These are phyloP conservation scores for Chaetomium tenue DNA, from an alignment of 495 filamentous ascomycete genomes.

Conservation along the genomic window DNA sequence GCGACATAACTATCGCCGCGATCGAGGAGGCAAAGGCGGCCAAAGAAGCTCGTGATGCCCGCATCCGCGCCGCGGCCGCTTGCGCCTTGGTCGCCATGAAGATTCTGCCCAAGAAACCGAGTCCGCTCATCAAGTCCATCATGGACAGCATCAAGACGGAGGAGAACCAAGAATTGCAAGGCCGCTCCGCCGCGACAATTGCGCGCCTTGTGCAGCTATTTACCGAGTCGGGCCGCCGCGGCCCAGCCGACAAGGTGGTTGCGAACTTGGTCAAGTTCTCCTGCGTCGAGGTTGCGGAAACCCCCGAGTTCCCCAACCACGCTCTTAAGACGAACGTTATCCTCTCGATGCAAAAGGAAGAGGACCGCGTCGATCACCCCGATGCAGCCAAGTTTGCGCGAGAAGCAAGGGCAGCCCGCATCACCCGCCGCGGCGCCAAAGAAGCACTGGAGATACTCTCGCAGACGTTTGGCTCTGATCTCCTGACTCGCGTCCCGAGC, in stretches of 20 bases:
- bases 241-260: constrained; percentile 89
- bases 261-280: constrained; percentile 93
- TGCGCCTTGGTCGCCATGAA: constrained; percentile 83
- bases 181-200: constrained; percentile 79
- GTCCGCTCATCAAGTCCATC: constrained; percentile 84
- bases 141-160: constrained; percentile 98
- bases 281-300: constrained; percentile 94
- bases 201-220: constrained; percentile 83
- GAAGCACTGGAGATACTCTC: constrained; percentile 89
- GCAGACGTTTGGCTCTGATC: constrained; percentile 67
- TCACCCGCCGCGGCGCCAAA: constrained; percentile 89
- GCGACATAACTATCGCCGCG: constrained; percentile 61
- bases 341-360: constrained; percentile 90
- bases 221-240: constrained; percentile 67
- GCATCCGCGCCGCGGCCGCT: constrained; percentile 82
- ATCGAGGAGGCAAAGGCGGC: constrained; percentile 74
- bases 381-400: constrained; percentile 85
- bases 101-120: constrained; percentile 85
- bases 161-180: constrained; percentile 86
- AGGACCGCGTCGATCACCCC: constrained; percentile 87
- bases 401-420: constrained; percentile 80
- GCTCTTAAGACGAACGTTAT: constrained; percentile 71
- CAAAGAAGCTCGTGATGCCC: constrained; percentile 80
- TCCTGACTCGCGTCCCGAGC: constrained; percentile 78
- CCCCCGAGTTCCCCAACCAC: constrained; percentile 86